Evolutionary conservation across 2,329 filamentous ascomycete species (phyloP).

Genomic region (Hypoxylon sp.): DNA sequence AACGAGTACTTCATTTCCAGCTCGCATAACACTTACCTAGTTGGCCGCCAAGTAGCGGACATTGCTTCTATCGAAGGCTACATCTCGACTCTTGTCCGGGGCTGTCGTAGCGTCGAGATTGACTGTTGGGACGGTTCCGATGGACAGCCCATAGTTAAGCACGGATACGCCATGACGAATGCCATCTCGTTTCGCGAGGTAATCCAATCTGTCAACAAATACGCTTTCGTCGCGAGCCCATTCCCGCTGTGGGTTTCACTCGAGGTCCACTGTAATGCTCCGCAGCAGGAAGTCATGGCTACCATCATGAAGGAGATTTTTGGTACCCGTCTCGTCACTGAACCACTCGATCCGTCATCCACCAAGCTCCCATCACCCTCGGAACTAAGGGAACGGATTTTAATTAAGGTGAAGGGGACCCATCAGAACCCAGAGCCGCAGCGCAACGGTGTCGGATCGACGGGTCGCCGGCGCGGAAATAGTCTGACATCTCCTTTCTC

Average conservation of each 20-base stretch:
- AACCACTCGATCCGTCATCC: conserved; percentile 74
- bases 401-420: conserved; percentile 94
- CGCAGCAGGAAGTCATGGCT: conserved; percentile 88
- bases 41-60: conserved; percentile 88
- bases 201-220: conserved; percentile 91
- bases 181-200: conserved; percentile 91
- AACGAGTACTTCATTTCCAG: conserved; percentile 99
- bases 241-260: conserved; percentile 95
- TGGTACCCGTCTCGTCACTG: conserved; percentile 78
- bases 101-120: conserved; percentile 94
- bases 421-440: conserved; percentile 60
- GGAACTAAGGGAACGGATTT: conserved; percentile 80
- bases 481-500: conserved; percentile 83
- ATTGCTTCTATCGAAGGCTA: conserved; percentile 95
- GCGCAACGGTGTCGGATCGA: conserved; percentile 50
- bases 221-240: conserved; percentile 86
- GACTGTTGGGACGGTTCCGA: conserved; percentile 97
- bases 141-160: conserved; percentile 87
- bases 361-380: conserved; percentile 83
- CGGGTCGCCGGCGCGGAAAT: conserved; percentile 64
- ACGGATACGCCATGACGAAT: conserved; percentile 88
- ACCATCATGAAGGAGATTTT: conserved; percentile 88
- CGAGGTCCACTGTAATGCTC: conserved; percentile 88
- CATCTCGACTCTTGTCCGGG: conserved; percentile 84
- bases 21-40: conserved; percentile 97